Base-by-base conservation (phyloP, 352 stramenopile genomes). In the Pythium chondricola region DNA sequence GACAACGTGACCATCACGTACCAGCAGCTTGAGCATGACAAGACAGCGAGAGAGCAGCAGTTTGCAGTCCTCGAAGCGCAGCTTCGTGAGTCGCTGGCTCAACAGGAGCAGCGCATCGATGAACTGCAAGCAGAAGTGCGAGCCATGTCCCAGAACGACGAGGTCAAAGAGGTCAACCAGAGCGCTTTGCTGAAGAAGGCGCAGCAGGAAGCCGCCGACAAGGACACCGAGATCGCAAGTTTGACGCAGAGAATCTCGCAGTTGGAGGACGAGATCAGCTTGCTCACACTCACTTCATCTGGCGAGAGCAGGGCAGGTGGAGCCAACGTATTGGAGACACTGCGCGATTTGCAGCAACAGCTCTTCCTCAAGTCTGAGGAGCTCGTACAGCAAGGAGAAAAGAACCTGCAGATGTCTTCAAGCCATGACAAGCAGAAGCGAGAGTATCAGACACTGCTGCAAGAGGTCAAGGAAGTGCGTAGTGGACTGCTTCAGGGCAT, bases 351-450 rank as follows among this genome's bases (percentile, higher is more conserved):
- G 39, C 76, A 89, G 40, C 61, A 90, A 20, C 71, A 87, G 33
- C 56, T 93, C 20, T 88, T 84, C 51, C 27, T 64, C 11, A 93
- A 88, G 40, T 86, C 70, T 0, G 63, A 85, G 42, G 76, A 88
- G 56, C 72, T 90, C 18, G 76, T 93, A 9, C 54, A 71, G 18
- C 78, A 90, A 57, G 74, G 69, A 6, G 81, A 93, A 52, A 88
- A 84, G 42, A 69, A 84, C 30, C 31, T 93, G 14, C 54, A 58
- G 20, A 49, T 85, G 13, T 68, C 63, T 4, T 53, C 69, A 11
- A 56, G 58, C 20, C 59, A 73, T 11, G 71, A 84, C 10, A 72
- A 74, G 24, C 42, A 69, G 25, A 82, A 71, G 39, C 21, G 38
- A 2, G 58, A 82, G 36, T 52, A 74, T n/a, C 56, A 67, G 20